phyloP scores from a whole-genome alignment of 495 filamentous ascomycete species.

The Thozetella sp. region DNA sequence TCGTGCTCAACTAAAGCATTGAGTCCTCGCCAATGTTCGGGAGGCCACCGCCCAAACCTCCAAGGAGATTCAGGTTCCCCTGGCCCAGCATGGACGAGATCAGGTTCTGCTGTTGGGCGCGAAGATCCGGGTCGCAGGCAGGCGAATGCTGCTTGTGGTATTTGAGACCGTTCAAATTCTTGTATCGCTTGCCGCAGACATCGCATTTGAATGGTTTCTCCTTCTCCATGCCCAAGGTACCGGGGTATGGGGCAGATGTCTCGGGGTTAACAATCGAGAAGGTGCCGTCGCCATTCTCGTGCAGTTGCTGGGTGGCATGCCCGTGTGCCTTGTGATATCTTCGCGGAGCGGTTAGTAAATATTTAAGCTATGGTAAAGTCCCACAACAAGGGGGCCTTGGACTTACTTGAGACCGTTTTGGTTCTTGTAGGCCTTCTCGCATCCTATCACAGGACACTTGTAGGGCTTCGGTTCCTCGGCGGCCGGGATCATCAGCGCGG shows the following conservation, averaged over 20 bases:
- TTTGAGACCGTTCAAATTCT: constrained; percentile 96
- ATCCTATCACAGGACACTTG: constrained; percentile 96
- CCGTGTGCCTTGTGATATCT: constrained; percentile 83
- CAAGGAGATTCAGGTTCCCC: constrained; percentile 26
- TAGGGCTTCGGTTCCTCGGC: constrained; percentile 89
- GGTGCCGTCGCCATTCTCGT: constrained; percentile 93
- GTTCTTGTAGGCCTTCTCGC: constrained; percentile 99
- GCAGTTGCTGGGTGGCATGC: constrained; percentile 92
- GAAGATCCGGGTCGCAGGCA: constrained; percentile 57
- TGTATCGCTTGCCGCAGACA: constrained; percentile 96
- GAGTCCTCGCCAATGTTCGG: constrained; percentile 52
- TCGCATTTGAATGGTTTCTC: constrained; percentile 98
- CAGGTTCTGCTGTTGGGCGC: constrained; percentile 34
- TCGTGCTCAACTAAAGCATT: constrained; percentile 29
- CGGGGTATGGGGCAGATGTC: constrained; percentile 90
- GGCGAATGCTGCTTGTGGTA: constrained; percentile 87
- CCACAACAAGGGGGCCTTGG: constrained; percentile 9
- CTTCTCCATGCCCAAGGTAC: constrained; percentile 98
- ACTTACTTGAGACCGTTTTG: constrained; percentile 94
- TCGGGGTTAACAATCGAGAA: constrained; percentile 98
- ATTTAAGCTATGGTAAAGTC: constrained; percentile 1
- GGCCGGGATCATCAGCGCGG: constrained; percentile 57
- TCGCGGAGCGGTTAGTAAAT: constrained; percentile 34
- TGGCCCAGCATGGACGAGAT: constrained; percentile 40
- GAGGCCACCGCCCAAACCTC: constrained; percentile 28